phyloP scores from a whole-genome alignment of 2,329 filamentous ascomycete genomes.

The Trichoderma sp. region DNA sequence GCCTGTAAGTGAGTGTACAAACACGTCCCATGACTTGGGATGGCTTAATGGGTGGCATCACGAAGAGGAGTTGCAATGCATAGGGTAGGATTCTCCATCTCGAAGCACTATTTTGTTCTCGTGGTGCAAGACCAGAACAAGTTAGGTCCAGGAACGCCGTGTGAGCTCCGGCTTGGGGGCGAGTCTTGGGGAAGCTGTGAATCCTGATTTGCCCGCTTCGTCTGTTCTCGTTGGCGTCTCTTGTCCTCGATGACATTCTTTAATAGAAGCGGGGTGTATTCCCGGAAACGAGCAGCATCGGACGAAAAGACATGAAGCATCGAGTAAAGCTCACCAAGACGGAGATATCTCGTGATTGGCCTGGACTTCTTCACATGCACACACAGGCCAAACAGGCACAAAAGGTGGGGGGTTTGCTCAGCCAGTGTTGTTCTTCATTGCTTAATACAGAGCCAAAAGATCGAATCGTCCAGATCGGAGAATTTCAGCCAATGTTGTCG shows the following conservation, averaged over 20 bases:
- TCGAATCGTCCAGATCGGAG: background rate
- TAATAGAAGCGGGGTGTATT: background rate
- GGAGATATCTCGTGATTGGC: background rate
- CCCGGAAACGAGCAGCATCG: background rate
- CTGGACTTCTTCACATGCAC: background rate
- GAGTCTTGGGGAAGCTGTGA: background rate
- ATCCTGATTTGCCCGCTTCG: background rate
- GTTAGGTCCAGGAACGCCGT: constrained; percentile 10
- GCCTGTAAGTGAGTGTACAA: background rate
- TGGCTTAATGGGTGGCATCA: background rate
- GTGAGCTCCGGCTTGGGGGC: background rate
- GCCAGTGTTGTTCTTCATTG: background rate
- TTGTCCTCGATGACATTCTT: background rate
- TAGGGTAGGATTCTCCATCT: constrained; percentile 3
- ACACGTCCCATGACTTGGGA: background rate
- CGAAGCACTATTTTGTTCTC: constrained; percentile 1
- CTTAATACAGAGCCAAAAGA: background rate
- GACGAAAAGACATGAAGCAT: background rate
- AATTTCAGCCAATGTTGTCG: background rate
- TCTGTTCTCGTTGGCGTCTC: background rate
- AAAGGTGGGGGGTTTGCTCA: background rate
- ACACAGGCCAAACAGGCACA: background rate
- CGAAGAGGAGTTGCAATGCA: background rate
- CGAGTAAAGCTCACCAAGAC: background rate
- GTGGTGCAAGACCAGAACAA: background rate